A percentile compares a stretch with the other conserved stretches of the same genome.
Evolutionary conservation across 768 basidiomycete genomes (phyloP).

Genomic region (Atractiella rhizophila): DNA sequence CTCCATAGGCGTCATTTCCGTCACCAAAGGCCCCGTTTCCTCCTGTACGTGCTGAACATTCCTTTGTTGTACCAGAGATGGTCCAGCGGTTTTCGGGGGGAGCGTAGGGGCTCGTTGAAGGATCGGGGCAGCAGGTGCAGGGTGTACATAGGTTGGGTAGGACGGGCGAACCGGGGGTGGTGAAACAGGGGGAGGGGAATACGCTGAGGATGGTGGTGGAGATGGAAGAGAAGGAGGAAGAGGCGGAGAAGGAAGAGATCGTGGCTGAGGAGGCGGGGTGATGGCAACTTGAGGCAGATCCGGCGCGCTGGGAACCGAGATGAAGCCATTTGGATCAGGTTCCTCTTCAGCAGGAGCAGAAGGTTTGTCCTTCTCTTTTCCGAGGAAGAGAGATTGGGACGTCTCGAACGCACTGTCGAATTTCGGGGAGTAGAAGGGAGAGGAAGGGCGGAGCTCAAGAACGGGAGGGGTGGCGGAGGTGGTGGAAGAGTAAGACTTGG

Average conservation of each 20-base stretch:
- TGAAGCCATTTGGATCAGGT: slow-evolving; percentile 3
- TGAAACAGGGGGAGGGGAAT: background rate
- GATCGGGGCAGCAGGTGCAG: background rate
- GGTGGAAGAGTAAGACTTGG: background rate
- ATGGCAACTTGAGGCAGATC: background rate
- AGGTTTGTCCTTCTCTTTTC: no score
- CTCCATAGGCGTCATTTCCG: slow-evolving; percentile 23
- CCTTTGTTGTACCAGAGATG: no score
- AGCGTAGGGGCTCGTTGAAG: slow-evolving; percentile 2
- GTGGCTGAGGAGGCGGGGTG: background rate
- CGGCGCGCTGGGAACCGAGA: slow-evolving; percentile 1
- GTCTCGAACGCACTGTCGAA: slow-evolving; percentile 11
- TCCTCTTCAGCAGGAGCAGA: no score
- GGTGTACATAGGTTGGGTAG: background rate
- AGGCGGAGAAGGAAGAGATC: slow-evolving; percentile 8
- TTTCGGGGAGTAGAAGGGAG: slow-evolving; percentile 1
- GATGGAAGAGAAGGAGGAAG: slow-evolving; percentile 9
- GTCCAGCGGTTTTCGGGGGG: slow-evolving; percentile 10
- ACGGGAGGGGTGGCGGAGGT: slow-evolving; percentile 5
- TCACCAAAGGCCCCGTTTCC: background rate
- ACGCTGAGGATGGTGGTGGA: slow-evolving; percentile 5
- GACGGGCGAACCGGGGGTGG: background rate
- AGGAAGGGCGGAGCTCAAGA: slow-evolving; percentile 1
- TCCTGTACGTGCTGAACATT: no score
- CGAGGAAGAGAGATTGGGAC: slow-evolving; percentile 3